Base-by-base conservation (phyloP, 75 land plant genomes). In the Pinus tabuliformis region DNA sequence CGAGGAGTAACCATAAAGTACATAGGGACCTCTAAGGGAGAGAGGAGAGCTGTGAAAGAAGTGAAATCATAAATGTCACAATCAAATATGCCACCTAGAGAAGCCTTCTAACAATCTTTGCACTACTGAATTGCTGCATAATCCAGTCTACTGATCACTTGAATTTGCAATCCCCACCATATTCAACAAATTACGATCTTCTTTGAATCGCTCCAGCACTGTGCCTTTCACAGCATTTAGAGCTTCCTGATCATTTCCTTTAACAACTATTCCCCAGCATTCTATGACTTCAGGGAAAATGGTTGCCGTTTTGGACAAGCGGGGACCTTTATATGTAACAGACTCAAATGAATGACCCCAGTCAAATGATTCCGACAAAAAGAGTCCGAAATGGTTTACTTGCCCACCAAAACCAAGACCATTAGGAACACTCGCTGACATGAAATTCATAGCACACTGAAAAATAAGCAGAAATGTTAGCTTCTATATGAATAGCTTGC, bases 111-210 rank as follows among this genome's bases (percentile, higher is more conserved):
- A 64, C 71, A 20, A 66, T 8, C 22, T 37, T 68, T 42, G 71
- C n/a, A 68, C 49, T 68, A 26, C 71, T 68, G 22, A 68, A 20
- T n/a, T 37, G 42, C 71, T 68, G 13, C n/a, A 68, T 6, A 11
- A 42, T 42, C 49, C 71, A 68, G n/a, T 68, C 52, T 68, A 68
- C 24, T 73, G 28, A 78, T 87, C 86, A 70, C 97, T 96, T 33
- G 99, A 86, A 81, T 82, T 89, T 62, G 99, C 99, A 61, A 94
- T 84, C 4, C 98, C 99, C 36, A 96, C 92, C 93, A 96, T 84
- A 58, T 96, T 94, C n/a, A 96, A 93, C 99, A 96, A 90, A 76
- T 94, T 79, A 11, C 91, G 92, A 58, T 96, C 99, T 77, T 96
- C 99, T 76, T 96, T 96, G 70, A 92, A 96, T 59, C 98, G 87